These are phyloP conservation scores for Phaeosphaeriaceae sp. DNA, from an alignment of 2,329 filamentous ascomycete genomes.

Conservation along the genomic window DNA sequence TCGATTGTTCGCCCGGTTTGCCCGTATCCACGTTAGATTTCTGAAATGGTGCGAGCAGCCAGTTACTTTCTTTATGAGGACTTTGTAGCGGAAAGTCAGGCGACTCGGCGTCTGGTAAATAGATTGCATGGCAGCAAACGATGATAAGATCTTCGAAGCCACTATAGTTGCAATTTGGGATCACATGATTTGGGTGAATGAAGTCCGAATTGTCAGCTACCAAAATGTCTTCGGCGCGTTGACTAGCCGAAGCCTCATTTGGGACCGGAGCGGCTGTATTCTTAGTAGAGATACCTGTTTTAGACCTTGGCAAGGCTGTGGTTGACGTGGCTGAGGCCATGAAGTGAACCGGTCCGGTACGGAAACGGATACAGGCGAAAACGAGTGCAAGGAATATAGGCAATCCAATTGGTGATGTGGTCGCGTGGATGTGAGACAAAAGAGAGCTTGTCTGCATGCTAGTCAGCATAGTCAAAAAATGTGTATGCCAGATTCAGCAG, in stretches of 20 bases:
- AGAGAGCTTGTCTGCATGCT: conserved; percentile 1
- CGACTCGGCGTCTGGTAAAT: conserved; percentile 49
- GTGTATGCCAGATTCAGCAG: too few species aligned
- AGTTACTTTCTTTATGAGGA: conserved; percentile 50
- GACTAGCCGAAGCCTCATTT: conserved; percentile 7
- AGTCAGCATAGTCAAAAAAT: too few species aligned
- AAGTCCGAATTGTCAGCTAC: conserved; percentile 26
- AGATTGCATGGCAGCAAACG: conserved; percentile 86
- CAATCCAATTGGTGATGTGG: too few species aligned
- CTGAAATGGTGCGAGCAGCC: conserved; percentile 79
- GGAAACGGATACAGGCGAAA: neutral
- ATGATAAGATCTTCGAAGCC: conserved; percentile 66
- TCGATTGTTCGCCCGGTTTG: conserved; percentile 72
- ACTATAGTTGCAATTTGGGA: conserved; percentile 32
- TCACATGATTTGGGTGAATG: conserved; percentile 36
- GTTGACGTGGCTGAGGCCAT: conserved; percentile 42
- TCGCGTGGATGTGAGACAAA: conserved; percentile 13
- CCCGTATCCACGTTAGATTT: conserved; percentile 41
- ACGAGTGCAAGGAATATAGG: neutral
- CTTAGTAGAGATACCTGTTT: conserved; percentile 18
- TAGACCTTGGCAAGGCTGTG: conserved; percentile 41
- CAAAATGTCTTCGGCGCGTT: conserved; percentile 5
- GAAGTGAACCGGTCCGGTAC: neutral
- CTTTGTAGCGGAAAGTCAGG: conserved; percentile 35
- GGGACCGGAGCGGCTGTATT: conserved; percentile 9